Evolutionary conservation across 192 early-diverging fungal genomes (phyloP).

Genomic region (Backusella circina): DNA sequence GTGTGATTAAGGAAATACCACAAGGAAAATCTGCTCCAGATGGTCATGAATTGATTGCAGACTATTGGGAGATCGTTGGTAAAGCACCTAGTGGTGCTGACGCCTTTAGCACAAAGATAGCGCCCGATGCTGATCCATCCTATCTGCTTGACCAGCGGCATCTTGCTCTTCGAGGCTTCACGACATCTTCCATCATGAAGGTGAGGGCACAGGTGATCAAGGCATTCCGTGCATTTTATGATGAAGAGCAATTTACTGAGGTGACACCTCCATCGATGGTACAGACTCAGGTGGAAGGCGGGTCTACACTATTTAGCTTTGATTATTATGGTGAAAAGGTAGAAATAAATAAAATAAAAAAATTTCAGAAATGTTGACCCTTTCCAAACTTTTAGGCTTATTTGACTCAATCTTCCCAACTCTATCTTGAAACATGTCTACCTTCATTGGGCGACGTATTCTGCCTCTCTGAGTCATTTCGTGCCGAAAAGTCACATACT

Average conservation of each 20-base stretch:
- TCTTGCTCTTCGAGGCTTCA: slow-evolving; percentile 92
- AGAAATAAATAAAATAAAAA: background rate
- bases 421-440: slow-evolving; percentile 95
- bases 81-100: slow-evolving; percentile 93
- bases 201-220: slow-evolving; percentile 82
- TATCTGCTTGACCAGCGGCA: slow-evolving; percentile 89
- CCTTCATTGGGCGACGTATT: slow-evolving; percentile 95
- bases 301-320: slow-evolving; percentile 90
- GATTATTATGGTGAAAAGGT: slow-evolving; percentile 94
- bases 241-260: slow-evolving; percentile 74
- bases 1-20: slow-evolving; percentile 83
- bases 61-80: slow-evolving; percentile 92
- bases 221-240: slow-evolving; percentile 96
- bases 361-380: background rate
- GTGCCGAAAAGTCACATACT: slow-evolving; percentile 97
- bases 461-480: slow-evolving; percentile 93
- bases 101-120: slow-evolving; percentile 86
- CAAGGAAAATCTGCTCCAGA: slow-evolving; percentile 96
- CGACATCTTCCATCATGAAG: slow-evolving; percentile 80
- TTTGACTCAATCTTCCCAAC: slow-evolving; percentile 97
- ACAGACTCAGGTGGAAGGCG: slow-evolving; percentile 99
- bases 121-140: slow-evolving; percentile 83
- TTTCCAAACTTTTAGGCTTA: slow-evolving; percentile 59
- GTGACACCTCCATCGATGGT: slow-evolving; percentile 99
- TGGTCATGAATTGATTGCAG: slow-evolving; percentile 90